Percentiles rank a stretch among this genome's conserved stretches.
Conservation (phyloP, 768 basidiomycete genomes). For the Pisolithus tinctorius region DNA sequence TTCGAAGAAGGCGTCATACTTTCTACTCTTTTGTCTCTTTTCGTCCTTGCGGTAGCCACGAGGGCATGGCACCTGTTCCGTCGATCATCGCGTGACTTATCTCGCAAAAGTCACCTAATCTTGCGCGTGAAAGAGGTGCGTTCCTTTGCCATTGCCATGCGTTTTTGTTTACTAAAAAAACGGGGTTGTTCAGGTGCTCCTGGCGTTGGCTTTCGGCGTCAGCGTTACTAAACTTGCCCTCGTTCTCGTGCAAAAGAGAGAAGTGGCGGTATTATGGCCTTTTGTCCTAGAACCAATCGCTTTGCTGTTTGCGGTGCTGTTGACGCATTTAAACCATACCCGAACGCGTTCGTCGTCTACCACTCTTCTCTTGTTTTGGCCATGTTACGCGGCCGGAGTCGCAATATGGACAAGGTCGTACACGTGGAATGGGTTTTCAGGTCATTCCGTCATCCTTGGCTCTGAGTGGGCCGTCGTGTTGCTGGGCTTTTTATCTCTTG, state of each 20-base stretch:
- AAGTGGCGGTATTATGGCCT: slow-evolving; percentile 40
- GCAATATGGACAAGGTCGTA: slow-evolving; percentile 58
- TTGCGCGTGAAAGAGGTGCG: slow-evolving; percentile 65
- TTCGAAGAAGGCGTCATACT: slow-evolving; percentile 71
- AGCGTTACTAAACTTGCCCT: slow-evolving; percentile 40
- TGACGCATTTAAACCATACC: slow-evolving; percentile 66
- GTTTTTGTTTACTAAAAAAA: background rate
- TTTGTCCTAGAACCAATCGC: slow-evolving; percentile 56
- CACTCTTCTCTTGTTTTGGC: slow-evolving; percentile 78
- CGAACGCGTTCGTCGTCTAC: slow-evolving; percentile 66
- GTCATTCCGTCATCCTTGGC: slow-evolving; percentile 31
- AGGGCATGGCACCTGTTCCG: slow-evolving; percentile 28
- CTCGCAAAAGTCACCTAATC: slow-evolving; percentile 44
- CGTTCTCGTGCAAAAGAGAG: slow-evolving; percentile 26
- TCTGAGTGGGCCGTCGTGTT: slow-evolving; percentile 38
- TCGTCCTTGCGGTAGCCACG: slow-evolving; percentile 38
- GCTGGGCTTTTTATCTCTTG: slow-evolving; percentile 50
- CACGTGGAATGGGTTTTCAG: slow-evolving; percentile 23
- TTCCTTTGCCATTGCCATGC: slow-evolving; percentile 3
- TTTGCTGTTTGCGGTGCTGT: slow-evolving; percentile 37
- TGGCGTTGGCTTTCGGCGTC: slow-evolving; percentile 38
- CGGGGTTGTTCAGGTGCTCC: slow-evolving; percentile 33
- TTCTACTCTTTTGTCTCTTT: slow-evolving; percentile 40
- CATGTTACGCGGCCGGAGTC: slow-evolving; percentile 46
- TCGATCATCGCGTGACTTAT: slow-evolving; percentile 25